phyloP scores from a whole-genome alignment of 1,284 basidiomycete species.

The Sphagnurus paluster region DNA sequence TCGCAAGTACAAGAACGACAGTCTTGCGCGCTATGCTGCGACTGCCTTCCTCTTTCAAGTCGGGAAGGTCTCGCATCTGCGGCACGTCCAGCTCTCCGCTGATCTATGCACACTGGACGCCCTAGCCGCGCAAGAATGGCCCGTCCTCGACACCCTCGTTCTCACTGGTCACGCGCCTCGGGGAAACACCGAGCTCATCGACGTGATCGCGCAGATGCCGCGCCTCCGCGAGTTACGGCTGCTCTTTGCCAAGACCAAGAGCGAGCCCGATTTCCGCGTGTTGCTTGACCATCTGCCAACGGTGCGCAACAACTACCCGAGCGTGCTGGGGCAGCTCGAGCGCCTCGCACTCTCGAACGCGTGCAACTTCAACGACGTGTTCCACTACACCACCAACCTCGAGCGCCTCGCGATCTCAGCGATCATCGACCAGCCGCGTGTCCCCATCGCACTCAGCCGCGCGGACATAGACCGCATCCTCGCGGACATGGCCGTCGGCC shows the following conservation, averaged over 20 bases:
- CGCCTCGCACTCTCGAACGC: conserved; percentile 36
- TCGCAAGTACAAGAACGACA: conserved; percentile 33
- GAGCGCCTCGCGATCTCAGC: conserved; percentile 33
- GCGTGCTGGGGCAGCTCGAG: conserved; percentile 28
- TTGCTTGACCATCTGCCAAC: conserved; percentile 21
- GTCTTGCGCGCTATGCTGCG: conserved; percentile 29
- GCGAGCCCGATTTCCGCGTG: conserved; percentile 25
- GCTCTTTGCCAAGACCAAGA: conserved; percentile 29
- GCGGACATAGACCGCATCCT: conserved; percentile 28
- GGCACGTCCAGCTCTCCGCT: conserved; percentile 34
- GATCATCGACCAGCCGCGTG: conserved; percentile 32
- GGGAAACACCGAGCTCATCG: conserved; percentile 27
- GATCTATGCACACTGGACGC: conserved; percentile 30
- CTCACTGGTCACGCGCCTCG: conserved; percentile 35
- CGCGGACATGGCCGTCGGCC: conserved; percentile 25
- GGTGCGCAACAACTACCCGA: conserved; percentile 21
- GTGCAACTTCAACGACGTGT: conserved; percentile 29
- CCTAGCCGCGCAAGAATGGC: conserved; percentile 31
- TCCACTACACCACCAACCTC: conserved; percentile 26
- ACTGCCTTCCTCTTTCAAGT: conserved; percentile 30
- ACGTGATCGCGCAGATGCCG: conserved; percentile 34
- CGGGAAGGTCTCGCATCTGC: conserved; percentile 27
- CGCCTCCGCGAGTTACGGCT: conserved; percentile 33
- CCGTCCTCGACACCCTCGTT: conserved; percentile 32
- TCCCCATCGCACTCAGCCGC: conserved; percentile 31